phyloP scores from a whole-genome alignment of 2,329 filamentous ascomycete species.

The Volutella citrinella region DNA sequence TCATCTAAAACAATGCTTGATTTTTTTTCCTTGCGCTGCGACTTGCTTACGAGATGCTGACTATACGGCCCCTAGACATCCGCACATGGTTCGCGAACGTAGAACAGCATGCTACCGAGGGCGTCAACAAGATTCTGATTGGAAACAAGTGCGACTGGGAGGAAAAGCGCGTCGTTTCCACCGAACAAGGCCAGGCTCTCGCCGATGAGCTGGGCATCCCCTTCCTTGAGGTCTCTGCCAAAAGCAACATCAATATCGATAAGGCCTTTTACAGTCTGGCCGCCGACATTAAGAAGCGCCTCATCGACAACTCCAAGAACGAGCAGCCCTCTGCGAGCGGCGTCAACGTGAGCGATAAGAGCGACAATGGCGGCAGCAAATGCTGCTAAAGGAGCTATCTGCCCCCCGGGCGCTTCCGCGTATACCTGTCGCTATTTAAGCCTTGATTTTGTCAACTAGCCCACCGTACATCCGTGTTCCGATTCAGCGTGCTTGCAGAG shows the following conservation, averaged over 20 bases:
- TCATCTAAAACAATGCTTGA: no score
- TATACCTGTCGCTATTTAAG: constrained; percentile 23
- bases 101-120: constrained; percentile 95
- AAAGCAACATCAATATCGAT: constrained; percentile 99
- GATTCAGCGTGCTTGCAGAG: constrained; percentile 15
- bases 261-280: constrained; percentile 97
- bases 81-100: constrained; percentile 99
- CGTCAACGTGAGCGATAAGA: constrained; percentile 67
- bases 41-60: no score
- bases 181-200: constrained; percentile 87
- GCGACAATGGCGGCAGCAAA: constrained; percentile 59
- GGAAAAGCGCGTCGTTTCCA: constrained; percentile 93
- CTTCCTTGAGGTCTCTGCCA: constrained; percentile 97
- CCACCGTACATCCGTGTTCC: constrained; percentile 15
- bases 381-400: constrained; percentile 70
- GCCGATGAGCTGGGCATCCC: constrained; percentile 96
- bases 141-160: constrained; percentile 99
- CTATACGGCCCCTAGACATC: constrained; percentile 65
- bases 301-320: constrained; percentile 86
- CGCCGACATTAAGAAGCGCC: constrained; percentile 95
- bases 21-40: no score
- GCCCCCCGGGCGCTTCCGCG: constrained; percentile 20
- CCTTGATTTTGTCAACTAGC: constrained; percentile 23
- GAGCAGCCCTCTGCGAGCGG: constrained; percentile 59
- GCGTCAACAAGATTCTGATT: constrained; percentile 99